These are phyloP conservation scores for Bipolaris zeicola DNA, from an alignment of 2,329 filamentous ascomycete species.

Conservation along the genomic window DNA sequence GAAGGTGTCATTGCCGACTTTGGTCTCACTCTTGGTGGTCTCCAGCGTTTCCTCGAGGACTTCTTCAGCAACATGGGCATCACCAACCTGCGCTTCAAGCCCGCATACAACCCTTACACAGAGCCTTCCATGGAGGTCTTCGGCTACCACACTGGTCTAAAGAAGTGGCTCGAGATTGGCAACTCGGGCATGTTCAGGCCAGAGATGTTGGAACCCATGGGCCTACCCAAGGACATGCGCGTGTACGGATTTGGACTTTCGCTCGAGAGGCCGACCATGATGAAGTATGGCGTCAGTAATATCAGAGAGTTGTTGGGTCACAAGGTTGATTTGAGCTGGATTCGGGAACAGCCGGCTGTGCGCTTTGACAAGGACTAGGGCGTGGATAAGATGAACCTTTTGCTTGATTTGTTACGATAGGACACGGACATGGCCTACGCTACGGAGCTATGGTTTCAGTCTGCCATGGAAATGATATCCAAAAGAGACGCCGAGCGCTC, in stretches of 20 bases:
- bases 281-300: conserved; percentile 80
- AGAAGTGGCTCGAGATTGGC: conserved; percentile 84
- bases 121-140: conserved; percentile 97
- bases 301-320: conserved; percentile 92
- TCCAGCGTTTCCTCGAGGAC: conserved; percentile 92
- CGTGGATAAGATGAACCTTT: not conserved
- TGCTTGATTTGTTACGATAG: conserved; percentile 8
- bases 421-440: not conserved
- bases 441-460: not conserved
- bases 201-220: conserved; percentile 96
- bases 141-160: conserved; percentile 76
- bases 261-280: conserved; percentile 96
- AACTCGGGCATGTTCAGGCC: conserved; percentile 99
- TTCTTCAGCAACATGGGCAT: conserved; percentile 99
- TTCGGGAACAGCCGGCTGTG: conserved; percentile 89
- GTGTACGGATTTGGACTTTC: conserved; percentile 94
- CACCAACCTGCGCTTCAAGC: conserved; percentile 86
- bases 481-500: not conserved
- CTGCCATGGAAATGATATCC: conserved; percentile 10
- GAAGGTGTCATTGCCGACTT: conserved; percentile 99
- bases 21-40: conserved; percentile 83
- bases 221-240: conserved; percentile 84
- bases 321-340: conserved; percentile 92
- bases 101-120: conserved; percentile 80
- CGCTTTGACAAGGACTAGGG: conserved; percentile 78